Conservation (phyloP, 2,329 filamentous ascomycete genomes). For the Ambrosiella cleistominuta region DNA sequence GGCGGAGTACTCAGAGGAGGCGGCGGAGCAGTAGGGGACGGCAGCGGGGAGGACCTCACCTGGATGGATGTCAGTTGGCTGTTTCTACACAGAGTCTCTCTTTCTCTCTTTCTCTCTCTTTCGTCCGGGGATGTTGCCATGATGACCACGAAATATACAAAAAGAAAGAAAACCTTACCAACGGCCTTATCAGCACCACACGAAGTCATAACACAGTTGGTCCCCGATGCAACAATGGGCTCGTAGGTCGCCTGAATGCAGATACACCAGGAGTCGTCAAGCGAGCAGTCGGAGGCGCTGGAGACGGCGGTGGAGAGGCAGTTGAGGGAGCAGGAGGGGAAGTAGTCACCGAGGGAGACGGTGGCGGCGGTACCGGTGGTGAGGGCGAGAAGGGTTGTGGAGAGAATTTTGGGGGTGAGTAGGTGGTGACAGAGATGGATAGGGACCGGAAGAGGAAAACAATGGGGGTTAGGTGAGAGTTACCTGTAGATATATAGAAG, state of each 20-base stretch:
- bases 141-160: not conserved
- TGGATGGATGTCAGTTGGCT: constrained; percentile 16
- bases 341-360: constrained; percentile 15
- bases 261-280: constrained; percentile 18
- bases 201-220: constrained; percentile 21
- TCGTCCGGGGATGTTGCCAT: no score
- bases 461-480: not conserved
- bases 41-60: constrained; percentile 25
- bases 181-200: constrained; percentile 23
- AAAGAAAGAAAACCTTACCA: constrained; percentile 19
- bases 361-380: not conserved
- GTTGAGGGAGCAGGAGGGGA: constrained; percentile 23
- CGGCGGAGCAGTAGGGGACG: constrained; percentile 9
- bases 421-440: not conserved
- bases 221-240: constrained; percentile 19
- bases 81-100: not conserved
- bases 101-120: no score
- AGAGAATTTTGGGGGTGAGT: not conserved
- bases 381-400: not conserved
- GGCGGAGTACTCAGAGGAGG: constrained; percentile 12
- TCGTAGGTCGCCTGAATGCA: constrained; percentile 23
- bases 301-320: constrained; percentile 22
- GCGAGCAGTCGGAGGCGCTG: constrained; percentile 19
- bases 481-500: not conserved
- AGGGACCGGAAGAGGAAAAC: not conserved